These are phyloP conservation scores for Neocatenulostroma microsporum DNA, from an alignment of 2,329 filamentous ascomycete genomes.

Conservation along the genomic window DNA sequence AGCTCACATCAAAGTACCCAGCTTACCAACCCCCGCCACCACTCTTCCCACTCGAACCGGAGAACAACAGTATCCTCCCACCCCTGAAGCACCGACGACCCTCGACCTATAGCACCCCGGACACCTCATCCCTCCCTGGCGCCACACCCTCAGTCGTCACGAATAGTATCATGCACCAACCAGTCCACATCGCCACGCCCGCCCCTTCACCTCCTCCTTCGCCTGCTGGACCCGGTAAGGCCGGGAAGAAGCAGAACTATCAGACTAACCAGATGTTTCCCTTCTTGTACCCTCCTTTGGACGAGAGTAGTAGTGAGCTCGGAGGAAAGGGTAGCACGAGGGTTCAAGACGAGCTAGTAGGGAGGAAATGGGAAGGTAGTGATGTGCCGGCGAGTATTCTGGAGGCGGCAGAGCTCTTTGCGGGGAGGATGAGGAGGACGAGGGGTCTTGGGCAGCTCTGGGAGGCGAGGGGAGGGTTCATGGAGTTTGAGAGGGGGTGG, in stretches of 20 bases:
- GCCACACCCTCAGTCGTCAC: constrained; percentile 40
- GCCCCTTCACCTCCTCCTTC: constrained; percentile 93
- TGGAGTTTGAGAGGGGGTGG: constrained; percentile 91
- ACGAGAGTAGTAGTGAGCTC: constrained; percentile 78
- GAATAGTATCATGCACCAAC: constrained; percentile 80
- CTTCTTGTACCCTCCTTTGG: constrained; percentile 90
- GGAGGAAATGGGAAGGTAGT: constrained; percentile 83
- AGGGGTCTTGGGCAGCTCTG: constrained; percentile 86
- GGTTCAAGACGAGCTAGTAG: constrained; percentile 70
- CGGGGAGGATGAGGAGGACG: constrained; percentile 81
- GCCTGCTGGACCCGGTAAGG: constrained; percentile 74
- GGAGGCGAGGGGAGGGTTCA: constrained; percentile 85
- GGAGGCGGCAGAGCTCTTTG: constrained; percentile 88
- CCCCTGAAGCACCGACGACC: constrained; percentile 67
- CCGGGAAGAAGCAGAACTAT: constrained; percentile 97
- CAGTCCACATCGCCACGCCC: constrained; percentile 97
- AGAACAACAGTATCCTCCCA: constrained; percentile 84
- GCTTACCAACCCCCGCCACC: constrained; percentile 86
- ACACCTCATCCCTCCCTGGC: constrained; percentile 36
- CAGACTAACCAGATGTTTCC: constrained; percentile 99
- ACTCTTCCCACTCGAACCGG: constrained; percentile 74
- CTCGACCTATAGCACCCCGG: constrained; percentile 18
- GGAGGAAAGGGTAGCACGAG: constrained; percentile 82
- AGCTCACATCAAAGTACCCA: constrained; percentile 96
- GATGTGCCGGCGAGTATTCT: constrained; percentile 91